Conservation (phyloP, 169 alveolate genomes). For the Plasmodium relictum region DNA sequence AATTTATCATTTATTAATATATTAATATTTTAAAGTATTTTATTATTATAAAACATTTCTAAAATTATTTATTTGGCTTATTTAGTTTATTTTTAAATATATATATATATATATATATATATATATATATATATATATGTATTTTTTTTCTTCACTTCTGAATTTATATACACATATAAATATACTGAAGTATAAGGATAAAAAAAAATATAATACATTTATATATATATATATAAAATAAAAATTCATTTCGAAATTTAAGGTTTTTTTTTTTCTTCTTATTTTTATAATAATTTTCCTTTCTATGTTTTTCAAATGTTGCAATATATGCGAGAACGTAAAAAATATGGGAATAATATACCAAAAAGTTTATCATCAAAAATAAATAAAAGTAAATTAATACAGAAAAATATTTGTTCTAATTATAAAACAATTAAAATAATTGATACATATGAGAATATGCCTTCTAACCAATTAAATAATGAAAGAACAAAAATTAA, state of each 20-base stretch:
- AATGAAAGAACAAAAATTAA: conserved; percentile 79
- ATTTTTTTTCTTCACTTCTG: background rate
- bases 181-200: background rate
- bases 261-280: background rate
- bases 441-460: conserved; percentile 78
- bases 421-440: conserved; percentile 70
- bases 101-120: background rate
- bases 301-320: conserved; percentile 29
- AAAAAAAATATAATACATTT: background rate
- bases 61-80: no score
- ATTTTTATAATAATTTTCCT: background rate
- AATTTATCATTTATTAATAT: no score
- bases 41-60: no score
- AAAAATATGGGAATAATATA: conserved; percentile 55
- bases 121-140: background rate
- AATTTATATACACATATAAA: background rate
- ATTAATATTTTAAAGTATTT: no score
- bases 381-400: conserved; percentile 69
- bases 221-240: background rate
- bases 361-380: conserved; percentile 69
- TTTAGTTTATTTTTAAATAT: background rate
- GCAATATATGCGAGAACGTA: conserved; percentile 73
- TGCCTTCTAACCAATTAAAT: conserved; percentile 78
- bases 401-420: conserved; percentile 25
- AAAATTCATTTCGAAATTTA: background rate